These are phyloP conservation scores for Agrostemma githago DNA, from an alignment of 148 eudicot genomes.

Conservation along the genomic window DNA sequence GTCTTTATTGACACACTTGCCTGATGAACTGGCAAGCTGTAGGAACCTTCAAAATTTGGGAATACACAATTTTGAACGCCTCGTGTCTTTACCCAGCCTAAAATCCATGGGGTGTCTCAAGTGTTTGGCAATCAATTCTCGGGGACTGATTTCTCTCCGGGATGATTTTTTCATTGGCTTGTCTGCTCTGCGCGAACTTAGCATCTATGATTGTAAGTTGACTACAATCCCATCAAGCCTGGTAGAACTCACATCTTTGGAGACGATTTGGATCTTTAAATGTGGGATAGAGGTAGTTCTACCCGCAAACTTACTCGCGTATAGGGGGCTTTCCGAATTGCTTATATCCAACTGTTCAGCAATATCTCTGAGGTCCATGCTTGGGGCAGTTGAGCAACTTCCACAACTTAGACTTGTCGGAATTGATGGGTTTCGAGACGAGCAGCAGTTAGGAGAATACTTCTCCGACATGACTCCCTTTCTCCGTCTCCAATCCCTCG, in stretches of 20 bases:
- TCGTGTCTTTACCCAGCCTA: slow-evolving; percentile 13
- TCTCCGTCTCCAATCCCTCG: slow-evolving; percentile 5
- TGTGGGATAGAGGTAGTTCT: not conserved
- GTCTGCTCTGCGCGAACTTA: not conserved
- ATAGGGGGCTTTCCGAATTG: not conserved
- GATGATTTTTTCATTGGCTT: slow-evolving; percentile 12
- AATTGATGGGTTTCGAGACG: slow-evolving; percentile 8
- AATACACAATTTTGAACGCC: not conserved
- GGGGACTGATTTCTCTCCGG: not conserved
- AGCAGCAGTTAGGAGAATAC: not conserved
- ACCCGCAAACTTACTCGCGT: not conserved
- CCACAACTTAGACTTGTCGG: not conserved
- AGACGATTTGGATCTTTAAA: not conserved
- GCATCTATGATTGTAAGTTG: not conserved
- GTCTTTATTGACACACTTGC: slow-evolving; percentile 1
- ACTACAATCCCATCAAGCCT: not conserved
- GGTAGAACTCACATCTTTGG: not conserved
- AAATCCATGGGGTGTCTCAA: not conserved
- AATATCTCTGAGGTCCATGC: not conserved
- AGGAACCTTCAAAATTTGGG: slow-evolving; percentile 5
- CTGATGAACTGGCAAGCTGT: slow-evolving; percentile 10
- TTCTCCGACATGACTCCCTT: not conserved
- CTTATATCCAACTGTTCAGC: not conserved
- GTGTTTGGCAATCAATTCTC: not conserved
- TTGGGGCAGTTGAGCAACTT: not conserved